Percentiles rank a stretch among this genome's conserved stretches.
These are phyloP conservation scores for Corniculantispora saksenae DNA, from an alignment of 2,329 filamentous ascomycete species.

Conservation along the genomic window DNA sequence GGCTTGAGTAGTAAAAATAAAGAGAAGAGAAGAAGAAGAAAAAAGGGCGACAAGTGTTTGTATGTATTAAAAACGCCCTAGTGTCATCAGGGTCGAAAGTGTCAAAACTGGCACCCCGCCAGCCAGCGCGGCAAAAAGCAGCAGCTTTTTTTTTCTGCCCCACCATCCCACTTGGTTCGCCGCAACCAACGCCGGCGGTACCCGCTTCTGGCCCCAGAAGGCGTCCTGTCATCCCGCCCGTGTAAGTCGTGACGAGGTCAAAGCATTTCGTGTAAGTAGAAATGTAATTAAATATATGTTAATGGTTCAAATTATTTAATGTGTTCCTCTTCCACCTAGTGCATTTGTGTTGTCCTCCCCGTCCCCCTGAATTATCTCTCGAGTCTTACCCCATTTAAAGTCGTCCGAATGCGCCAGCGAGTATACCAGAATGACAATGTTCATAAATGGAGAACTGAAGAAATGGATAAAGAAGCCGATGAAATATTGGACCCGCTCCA, in stretches of 20 bases:
- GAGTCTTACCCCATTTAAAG: slow-evolving; percentile 50
- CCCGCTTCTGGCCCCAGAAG: slow-evolving; percentile 4
- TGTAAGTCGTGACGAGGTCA: not conserved
- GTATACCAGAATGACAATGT: slow-evolving; percentile 44
- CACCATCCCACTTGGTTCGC: slow-evolving; percentile 9
- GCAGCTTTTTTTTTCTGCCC: slow-evolving; percentile 14
- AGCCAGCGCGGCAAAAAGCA: not conserved
- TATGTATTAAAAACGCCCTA: not conserved
- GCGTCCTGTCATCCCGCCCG: not conserved
- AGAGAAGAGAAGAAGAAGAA: not conserved
- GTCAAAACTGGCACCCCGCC: slow-evolving; percentile 9
- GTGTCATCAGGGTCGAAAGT: not conserved
- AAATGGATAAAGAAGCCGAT: slow-evolving; percentile 41
- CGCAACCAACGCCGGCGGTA: slow-evolving; percentile 13
- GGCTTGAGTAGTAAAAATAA: slow-evolving; percentile 33
- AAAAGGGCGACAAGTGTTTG: not conserved
- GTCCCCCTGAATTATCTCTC: slow-evolving; percentile 36
- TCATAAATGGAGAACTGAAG: slow-evolving; percentile 42
- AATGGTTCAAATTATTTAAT: no score
- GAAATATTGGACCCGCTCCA: slow-evolving; percentile 41
- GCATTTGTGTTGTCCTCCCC: slow-evolving; percentile 24
- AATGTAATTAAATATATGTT: not conserved
- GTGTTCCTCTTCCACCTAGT: slow-evolving; percentile 25
- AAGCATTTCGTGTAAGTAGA: not conserved
- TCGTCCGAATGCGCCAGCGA: slow-evolving; percentile 45